A percentile compares a stretch with the other conserved stretches of the same genome.
Evolutionary conservation across 2,329 filamentous ascomycete species (phyloP).

Genomic region (Westerdykella ornata): DNA sequence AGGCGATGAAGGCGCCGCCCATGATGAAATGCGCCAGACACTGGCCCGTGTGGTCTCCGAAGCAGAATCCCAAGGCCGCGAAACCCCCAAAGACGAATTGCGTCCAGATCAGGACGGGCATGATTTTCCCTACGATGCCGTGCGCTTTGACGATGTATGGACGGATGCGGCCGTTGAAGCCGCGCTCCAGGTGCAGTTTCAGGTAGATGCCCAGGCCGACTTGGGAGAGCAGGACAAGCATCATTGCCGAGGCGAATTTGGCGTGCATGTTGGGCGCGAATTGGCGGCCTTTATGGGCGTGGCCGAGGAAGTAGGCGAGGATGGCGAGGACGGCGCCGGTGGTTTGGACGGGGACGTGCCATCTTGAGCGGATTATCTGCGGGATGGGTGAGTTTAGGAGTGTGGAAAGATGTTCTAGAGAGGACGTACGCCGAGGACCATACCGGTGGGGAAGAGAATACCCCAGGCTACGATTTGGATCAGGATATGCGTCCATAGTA

Average conservation of each 20-base stretch:
- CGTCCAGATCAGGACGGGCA: conserved; percentile 81
- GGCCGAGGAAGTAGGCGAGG: conserved; percentile 83
- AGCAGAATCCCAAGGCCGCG: conserved; percentile 84
- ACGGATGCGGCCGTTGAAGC: conserved; percentile 72
- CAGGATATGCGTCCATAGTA: conserved; percentile 90
- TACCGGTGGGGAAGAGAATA: conserved; percentile 84
- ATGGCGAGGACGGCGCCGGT: conserved; percentile 68
- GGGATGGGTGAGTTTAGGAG: conserved; percentile 5
- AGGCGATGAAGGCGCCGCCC: conserved; percentile 92
- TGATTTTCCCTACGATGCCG: conserved; percentile 73
- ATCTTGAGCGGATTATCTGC: conserved; percentile 80
- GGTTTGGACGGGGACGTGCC: conserved; percentile 87
- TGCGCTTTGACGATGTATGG: conserved; percentile 65
- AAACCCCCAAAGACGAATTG: conserved; percentile 98
- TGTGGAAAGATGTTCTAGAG: neutral
- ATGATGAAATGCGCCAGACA: conserved; percentile 98
- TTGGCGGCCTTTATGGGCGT: conserved; percentile 80
- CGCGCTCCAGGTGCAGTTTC: conserved; percentile 79
- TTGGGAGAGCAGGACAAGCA: conserved; percentile 71
- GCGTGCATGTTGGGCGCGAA: conserved; percentile 78
- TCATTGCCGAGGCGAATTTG: conserved; percentile 70
- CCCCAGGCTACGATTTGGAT: conserved; percentile 83
- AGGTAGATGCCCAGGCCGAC: conserved; percentile 78
- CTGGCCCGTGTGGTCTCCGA: conserved; percentile 83
- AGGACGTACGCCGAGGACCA: conserved; percentile 78